Percentiles rank a stretch among this genome's conserved stretches.
These are phyloP conservation scores for Monosporascus sp. DNA, from an alignment of 2,329 filamentous ascomycete genomes.

Conservation along the genomic window DNA sequence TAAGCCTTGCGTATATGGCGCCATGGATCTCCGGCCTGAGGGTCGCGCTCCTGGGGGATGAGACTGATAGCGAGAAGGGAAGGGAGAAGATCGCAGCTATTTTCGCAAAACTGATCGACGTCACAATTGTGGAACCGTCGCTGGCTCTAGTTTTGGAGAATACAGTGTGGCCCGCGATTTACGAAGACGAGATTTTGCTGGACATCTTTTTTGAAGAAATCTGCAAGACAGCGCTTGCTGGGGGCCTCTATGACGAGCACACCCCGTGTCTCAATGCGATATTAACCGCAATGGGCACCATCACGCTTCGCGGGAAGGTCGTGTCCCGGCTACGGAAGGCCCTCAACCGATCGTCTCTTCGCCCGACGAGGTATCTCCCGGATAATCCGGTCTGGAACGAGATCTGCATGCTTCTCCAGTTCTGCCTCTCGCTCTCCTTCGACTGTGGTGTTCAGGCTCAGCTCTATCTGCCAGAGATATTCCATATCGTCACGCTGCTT, in stretches of 20 bases:
- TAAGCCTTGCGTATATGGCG: constrained; percentile 65
- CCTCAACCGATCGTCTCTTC: constrained; percentile 60
- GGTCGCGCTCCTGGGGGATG: constrained; percentile 52
- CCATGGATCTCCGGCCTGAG: constrained; percentile 62
- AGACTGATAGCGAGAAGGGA: constrained; percentile 60
- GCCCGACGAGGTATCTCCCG: constrained; percentile 59
- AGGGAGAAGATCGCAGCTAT: constrained; percentile 59
- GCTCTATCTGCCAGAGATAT: constrained; percentile 63
- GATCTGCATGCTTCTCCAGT: constrained; percentile 61
- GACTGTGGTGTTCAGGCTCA: constrained; percentile 63
- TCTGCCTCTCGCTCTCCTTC: constrained; percentile 62
- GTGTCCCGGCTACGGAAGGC: constrained; percentile 62
- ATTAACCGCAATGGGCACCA: constrained; percentile 57
- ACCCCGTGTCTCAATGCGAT: constrained; percentile 58
- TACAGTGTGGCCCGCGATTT: constrained; percentile 59
- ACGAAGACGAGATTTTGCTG: constrained; percentile 58
- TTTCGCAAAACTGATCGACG: constrained; percentile 62
- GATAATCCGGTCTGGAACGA: constrained; percentile 67
- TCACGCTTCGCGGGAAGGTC: constrained; percentile 60
- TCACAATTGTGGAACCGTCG: constrained; percentile 55
- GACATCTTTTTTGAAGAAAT: constrained; percentile 65
- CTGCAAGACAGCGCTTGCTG: constrained; percentile 55
- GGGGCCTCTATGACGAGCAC: constrained; percentile 53
- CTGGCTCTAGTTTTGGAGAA: constrained; percentile 59
- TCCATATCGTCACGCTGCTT: constrained; percentile 66